Conservation (phyloP, 2,329 filamentous ascomycete genomes). For the Xylariaceae sp. region DNA sequence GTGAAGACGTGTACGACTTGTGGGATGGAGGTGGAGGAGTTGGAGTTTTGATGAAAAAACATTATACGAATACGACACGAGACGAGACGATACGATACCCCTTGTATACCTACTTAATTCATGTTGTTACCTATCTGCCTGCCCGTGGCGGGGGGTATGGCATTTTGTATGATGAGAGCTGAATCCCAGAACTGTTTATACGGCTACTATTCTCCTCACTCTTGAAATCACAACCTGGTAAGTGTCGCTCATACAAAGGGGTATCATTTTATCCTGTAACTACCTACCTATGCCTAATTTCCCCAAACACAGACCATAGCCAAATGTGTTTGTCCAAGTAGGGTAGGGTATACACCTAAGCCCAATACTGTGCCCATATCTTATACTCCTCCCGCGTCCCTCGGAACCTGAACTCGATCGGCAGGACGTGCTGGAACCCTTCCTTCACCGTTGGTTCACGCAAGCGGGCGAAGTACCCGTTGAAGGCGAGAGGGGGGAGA, state of each 20-base stretch:
- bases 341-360: conserved; percentile 33
- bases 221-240: too few species aligned
- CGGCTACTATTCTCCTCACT: too few species aligned
- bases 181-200: too few species aligned
- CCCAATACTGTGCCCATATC: conserved; percentile 76
- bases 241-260: too few species aligned
- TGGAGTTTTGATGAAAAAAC: conserved; percentile 64
- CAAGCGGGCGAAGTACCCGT: conserved; percentile 66
- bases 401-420: conserved; percentile 69
- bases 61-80: too few species aligned
- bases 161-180: too few species aligned
- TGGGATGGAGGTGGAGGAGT: conserved; percentile 72
- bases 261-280: too few species aligned
- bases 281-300: too few species aligned
- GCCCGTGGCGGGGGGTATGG: too few species aligned
- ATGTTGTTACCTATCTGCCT: too few species aligned
- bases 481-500: conserved; percentile 77
- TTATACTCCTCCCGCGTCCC: conserved; percentile 63
- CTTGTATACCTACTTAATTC: too few species aligned
- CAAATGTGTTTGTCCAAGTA: background rate
- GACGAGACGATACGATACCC: too few species aligned
- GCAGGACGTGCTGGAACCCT: conserved; percentile 76
- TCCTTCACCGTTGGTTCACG: conserved; percentile 66
- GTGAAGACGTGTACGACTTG: conserved; percentile 76
- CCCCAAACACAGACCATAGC: background rate